Percentiles rank a stretch among this genome's conserved stretches.
Conservation (phyloP, 2,329 filamentous ascomycete genomes). For the Apiospora phragmitis region DNA sequence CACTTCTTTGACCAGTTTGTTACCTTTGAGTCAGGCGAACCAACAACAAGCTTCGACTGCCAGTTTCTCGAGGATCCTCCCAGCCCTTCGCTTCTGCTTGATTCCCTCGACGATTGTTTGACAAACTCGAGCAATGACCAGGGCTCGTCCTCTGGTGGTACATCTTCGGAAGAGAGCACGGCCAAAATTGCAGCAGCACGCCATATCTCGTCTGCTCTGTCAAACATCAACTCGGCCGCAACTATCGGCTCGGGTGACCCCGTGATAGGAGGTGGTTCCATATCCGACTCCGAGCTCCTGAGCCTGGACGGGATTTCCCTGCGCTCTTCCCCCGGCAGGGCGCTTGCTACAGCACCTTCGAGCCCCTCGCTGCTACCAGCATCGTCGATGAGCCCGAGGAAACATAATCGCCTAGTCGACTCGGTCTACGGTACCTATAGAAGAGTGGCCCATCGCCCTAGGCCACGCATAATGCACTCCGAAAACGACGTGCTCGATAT, state of each 20-base stretch:
- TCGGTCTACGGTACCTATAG: constrained; percentile 29
- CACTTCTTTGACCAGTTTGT: constrained; percentile 36
- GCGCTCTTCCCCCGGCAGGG: constrained; percentile 28
- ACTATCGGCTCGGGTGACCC: constrained; percentile 24
- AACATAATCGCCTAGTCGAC: constrained; percentile 28
- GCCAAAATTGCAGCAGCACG: constrained; percentile 4
- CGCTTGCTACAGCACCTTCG: constrained; percentile 22
- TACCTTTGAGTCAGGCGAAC: constrained; percentile 32
- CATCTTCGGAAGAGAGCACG: constrained; percentile 19
- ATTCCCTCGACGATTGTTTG: constrained; percentile 25
- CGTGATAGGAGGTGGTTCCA: constrained; percentile 36
- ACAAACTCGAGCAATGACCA: constrained; percentile 23
- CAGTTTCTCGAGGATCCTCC: constrained; percentile 29
- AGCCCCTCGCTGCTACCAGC: constrained; percentile 29
- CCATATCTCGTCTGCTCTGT: constrained; percentile 13
- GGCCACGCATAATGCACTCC: constrained; percentile 15
- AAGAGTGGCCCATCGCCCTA: constrained; percentile 25
- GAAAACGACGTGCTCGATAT: not conserved
- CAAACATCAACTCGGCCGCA: constrained; percentile 15
- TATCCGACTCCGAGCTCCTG: constrained; percentile 50
- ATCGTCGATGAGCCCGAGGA: constrained; percentile 24
- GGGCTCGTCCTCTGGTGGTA: constrained; percentile 18
- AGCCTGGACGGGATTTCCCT: constrained; percentile 49
- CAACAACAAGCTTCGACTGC: constrained; percentile 19
- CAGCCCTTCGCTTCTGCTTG: constrained; percentile 33